Evolutionary conservation across 352 stramenopile genomes (phyloP).

Genomic region (Pythium myriotylum): DNA sequence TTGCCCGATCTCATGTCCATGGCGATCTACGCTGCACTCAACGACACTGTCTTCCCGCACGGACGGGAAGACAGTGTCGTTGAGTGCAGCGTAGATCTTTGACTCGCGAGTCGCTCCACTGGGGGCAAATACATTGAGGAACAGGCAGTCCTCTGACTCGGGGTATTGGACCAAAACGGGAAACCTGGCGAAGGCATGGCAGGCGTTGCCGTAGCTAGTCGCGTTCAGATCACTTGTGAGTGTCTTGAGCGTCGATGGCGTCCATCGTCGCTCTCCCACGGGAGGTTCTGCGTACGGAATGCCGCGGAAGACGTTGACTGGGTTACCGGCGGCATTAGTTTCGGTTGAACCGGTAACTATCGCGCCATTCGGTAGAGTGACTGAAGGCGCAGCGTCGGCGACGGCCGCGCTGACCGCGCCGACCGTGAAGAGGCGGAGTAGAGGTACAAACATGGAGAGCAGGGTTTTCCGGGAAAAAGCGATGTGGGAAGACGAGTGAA

Average conservation of each 20-base stretch:
- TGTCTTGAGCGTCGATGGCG: background rate
- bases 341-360: too few species aligned
- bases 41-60: slow-evolving; percentile 80
- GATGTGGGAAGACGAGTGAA: too few species aligned
- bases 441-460: too few species aligned
- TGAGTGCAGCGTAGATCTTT: slow-evolving; percentile 75
- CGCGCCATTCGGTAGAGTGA: too few species aligned
- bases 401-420: too few species aligned
- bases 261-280: background rate
- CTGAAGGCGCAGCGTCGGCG: too few species aligned
- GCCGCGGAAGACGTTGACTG: slow-evolving; percentile 4
- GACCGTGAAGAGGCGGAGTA: too few species aligned
- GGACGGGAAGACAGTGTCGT: slow-evolving; percentile 77
- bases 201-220: slow-evolving; percentile 14
- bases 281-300: slow-evolving; percentile 7
- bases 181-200: too few species aligned
- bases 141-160: slow-evolving; percentile 38
- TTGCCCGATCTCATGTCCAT: slow-evolving; percentile 77
- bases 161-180: background rate
- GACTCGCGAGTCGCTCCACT: slow-evolving; percentile 16
- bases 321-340: too few species aligned
- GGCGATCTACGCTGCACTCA: slow-evolving; percentile 78
- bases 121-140: slow-evolving; percentile 38
- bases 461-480: too few species aligned
- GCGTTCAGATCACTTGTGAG: slow-evolving; percentile 10